These are phyloP conservation scores for Exidia glandulosa DNA, from an alignment of 768 basidiomycete genomes.

Conservation along the genomic window DNA sequence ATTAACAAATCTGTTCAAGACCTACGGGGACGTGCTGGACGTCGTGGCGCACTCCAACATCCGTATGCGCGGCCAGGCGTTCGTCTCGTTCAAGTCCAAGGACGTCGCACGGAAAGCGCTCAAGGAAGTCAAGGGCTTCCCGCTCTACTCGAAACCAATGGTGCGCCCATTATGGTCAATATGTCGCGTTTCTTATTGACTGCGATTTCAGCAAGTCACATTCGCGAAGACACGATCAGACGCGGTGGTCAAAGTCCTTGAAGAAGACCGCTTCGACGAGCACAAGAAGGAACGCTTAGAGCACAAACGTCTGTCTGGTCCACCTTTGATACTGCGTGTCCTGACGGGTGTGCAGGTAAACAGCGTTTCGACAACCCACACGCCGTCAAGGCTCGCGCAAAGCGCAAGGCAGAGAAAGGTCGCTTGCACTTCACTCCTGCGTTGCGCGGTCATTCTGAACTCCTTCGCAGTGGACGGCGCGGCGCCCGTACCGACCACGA, in stretches of 20 bases:
- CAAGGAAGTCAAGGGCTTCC: conserved; percentile 90
- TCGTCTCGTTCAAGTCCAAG: conserved; percentile 78
- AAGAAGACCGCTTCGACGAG: conserved; percentile 52
- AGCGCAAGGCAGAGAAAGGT: conserved; percentile 77
- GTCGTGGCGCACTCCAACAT: conserved; percentile 93
- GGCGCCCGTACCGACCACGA: conserved; percentile 51
- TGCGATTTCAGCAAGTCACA: conserved; percentile 68
- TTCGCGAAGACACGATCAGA: conserved; percentile 87
- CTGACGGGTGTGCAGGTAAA: conserved; percentile 34
- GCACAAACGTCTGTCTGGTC: conserved; percentile 65
- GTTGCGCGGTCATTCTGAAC: neutral
- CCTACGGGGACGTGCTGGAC: conserved; percentile 86
- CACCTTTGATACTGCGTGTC: conserved; percentile 4
- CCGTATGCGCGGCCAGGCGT: conserved; percentile 97
- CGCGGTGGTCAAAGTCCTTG: conserved; percentile 70
- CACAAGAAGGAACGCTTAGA: conserved; percentile 68
- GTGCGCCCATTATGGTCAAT: conserved; percentile 33
- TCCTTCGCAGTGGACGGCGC: conserved; percentile 51
- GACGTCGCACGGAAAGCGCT: conserved; percentile 80
- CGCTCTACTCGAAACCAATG: conserved; percentile 94
- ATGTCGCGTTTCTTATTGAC: neutral
- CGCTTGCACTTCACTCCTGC: conserved; percentile 9
- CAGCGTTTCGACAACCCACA: conserved; percentile 85
- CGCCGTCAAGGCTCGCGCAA: conserved; percentile 73
- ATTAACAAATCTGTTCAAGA: conserved; percentile 79